Base-by-base conservation (phyloP, 208 protist species). In the Leishmania aethiopica region DNA sequence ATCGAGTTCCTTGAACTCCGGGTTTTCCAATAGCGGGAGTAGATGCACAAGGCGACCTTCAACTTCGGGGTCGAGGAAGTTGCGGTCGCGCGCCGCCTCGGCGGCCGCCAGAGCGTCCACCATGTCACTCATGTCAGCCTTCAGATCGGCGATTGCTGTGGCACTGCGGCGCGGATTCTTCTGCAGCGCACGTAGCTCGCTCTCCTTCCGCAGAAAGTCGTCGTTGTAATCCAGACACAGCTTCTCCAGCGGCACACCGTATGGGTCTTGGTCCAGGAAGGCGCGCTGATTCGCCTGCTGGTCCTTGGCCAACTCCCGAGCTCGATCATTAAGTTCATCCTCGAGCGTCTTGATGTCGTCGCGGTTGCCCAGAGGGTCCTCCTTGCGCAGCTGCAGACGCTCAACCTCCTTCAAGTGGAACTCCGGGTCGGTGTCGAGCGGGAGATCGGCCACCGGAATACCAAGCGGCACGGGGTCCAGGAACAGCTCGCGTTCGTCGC, bases 401-500 rank as follows among this genome's bases (percentile, higher is more conserved):
- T 92, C 82, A 6, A 91, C 77, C 78, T 96, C 90, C 84, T 89
- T 91, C 19, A 32, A 55, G 79, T 89, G 85, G 82, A 96, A 96
- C 40, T 83, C 59, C 6, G 74, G 47, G 82, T 96, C 93, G 25
- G 60, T 86, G 79, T 96, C 91, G 28, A 96, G 85, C 25, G 89
- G 87, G 25, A 96, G 88, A 45, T 95, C 88, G 6, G 35, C 25
- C 42, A 92, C 66, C 11, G 89, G 88, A n/a, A 96, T 86, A 42
- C 93, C 91, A 19, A 89, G 77, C 22, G 92, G 92, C 80, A 86
- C 62, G 0, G 89, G 92, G 67, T 93, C 89, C 49, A 95, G 82
- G 84, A 95, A 95, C 17, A 93, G 81, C 32, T 91, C 86, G n/a
- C 91, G 93, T 80, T 96, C 93, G 53, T 87, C 81, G 28, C 88